Evolutionary conservation across 108 stramenopile genomes (phyloP).

Genomic region (Nitzschia sp.): DNA sequence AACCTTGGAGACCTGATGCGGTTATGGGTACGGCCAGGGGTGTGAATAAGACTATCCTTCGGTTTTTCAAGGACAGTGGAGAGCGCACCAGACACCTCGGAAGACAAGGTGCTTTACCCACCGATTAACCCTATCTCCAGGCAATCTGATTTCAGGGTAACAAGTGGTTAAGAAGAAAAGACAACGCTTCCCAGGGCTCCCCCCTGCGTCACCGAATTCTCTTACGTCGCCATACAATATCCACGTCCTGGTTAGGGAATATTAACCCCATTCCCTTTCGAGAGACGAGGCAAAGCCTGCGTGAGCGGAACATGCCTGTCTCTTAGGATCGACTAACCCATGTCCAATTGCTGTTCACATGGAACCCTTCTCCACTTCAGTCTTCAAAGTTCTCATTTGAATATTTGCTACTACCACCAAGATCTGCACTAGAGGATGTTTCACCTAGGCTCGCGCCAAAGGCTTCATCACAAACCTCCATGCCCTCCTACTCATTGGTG

Average conservation of each 20-base stretch:
- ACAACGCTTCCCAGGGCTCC: slow-evolving; percentile 89
- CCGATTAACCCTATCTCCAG: slow-evolving; percentile 82
- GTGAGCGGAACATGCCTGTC: slow-evolving; percentile 89
- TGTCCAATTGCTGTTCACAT: slow-evolving; percentile 90
- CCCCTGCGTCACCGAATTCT: slow-evolving; percentile 85
- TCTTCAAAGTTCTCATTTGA: slow-evolving; percentile 94
- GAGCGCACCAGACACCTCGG: slow-evolving; percentile 82
- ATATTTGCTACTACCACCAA: slow-evolving; percentile 97
- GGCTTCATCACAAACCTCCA: slow-evolving; percentile 88
- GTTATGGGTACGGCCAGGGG: slow-evolving; percentile 90
- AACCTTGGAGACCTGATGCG: slow-evolving; percentile 98
- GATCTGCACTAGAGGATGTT: slow-evolving; percentile 94
- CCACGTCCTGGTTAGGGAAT: slow-evolving; percentile 92
- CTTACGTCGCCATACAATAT: slow-evolving; percentile 91
- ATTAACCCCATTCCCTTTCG: slow-evolving; percentile 94
- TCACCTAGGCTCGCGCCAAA: slow-evolving; percentile 89
- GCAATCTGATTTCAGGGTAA: slow-evolving; percentile 90
- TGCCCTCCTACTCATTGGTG: slow-evolving; percentile 91
- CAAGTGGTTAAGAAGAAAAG: slow-evolving; percentile 91
- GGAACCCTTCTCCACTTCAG: slow-evolving; percentile 90
- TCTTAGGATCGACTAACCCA: slow-evolving; percentile 91
- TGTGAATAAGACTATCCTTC: slow-evolving; percentile 85
- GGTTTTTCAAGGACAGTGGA: slow-evolving; percentile 90
- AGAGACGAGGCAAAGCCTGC: slow-evolving; percentile 74
- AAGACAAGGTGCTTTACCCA: slow-evolving; percentile 86